Base-by-base conservation (phyloP, 768 basidiomycete species). In the Lactarius evosmus region DNA sequence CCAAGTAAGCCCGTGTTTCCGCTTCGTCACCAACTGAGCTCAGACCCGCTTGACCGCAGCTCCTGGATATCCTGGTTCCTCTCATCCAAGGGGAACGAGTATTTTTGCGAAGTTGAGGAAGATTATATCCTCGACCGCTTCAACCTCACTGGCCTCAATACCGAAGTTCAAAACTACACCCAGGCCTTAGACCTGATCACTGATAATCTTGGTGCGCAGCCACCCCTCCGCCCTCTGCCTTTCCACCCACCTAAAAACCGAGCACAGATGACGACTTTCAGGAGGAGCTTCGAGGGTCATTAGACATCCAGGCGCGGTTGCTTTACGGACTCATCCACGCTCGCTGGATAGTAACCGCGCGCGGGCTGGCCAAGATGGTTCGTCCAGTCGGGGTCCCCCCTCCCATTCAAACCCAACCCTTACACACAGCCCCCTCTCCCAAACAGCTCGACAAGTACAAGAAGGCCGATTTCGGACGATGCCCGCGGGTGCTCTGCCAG, bases 11-110 rank as follows among this genome's bases (percentile, higher is more conserved):
- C 41, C 58, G 58, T 34, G 19, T 33, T 25, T 38, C 25, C 40
- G 32, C 33, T n/a, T 33, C 51, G 19, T 58, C 55, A 9, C 9
- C 41, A 41, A 17, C 50, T 57, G 60, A 12, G 40, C 64, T 70
- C 66, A 56, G 14, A 44, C 60, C 25, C 70, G 58, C 30, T 56
- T 3, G 7, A 19, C 58, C 33, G 29, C 50, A 27, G 67, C 16
- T 69, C 95, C 93, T 98, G 95, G 95, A 95, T 96, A 69, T 93
- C 94, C 4, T 98, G 95, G 95, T 97, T 98, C 72, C 80, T 98
- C 6, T 92, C 93, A 25, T 95, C 93, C 22, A 97, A 97, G 74
- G 95, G 97, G 62, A 98, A 99, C 74, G 97, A 99, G 78, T 99
- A 99, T 79, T 98, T 98, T 72, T 97, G 96, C 75, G 95, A 98